Evolutionary conservation across 371 early-diverging fungal genomes (phyloP).

Genomic region (Nosema muscidifuracis): DNA sequence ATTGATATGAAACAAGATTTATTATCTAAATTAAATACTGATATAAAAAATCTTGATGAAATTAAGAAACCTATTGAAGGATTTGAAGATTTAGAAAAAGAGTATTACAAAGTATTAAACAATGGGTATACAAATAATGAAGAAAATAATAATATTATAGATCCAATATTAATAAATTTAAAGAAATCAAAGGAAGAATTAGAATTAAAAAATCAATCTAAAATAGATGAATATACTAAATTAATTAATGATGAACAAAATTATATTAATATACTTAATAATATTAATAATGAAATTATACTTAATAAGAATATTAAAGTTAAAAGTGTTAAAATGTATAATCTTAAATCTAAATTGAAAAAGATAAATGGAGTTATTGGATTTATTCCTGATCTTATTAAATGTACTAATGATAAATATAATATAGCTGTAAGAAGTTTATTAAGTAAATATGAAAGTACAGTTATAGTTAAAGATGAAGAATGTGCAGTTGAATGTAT

Average conservation of each 20-base stretch:
- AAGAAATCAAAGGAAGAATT: background rate
- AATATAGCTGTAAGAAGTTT: conserved; percentile 71
- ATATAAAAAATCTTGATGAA: background rate
- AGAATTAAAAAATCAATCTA: background rate
- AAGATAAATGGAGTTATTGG: conserved; percentile 73
- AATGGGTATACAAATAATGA: no score
- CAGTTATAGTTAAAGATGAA: conserved; percentile 66
- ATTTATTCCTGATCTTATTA: conserved; percentile 75
- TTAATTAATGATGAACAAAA: conserved; percentile 65
- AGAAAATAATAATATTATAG: conserved; percentile 12
- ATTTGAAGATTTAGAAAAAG: background rate
- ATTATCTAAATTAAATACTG: conserved; percentile 10
- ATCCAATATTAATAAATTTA: background rate
- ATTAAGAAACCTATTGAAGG: no score
- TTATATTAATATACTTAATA: conserved; percentile 71
- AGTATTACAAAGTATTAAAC: background rate
- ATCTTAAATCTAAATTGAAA: conserved; percentile 67
- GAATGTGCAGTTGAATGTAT: conserved; percentile 66
- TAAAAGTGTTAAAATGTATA: conserved; percentile 71
- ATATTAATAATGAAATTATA: conserved; percentile 39
- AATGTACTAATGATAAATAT: conserved; percentile 81
- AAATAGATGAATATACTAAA: conserved; percentile 11
- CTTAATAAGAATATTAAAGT: conserved; percentile 70
- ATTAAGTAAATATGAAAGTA: conserved; percentile 65
- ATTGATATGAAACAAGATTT: conserved; percentile 7